These are phyloP conservation scores for Inga oerstediana DNA, from an alignment of 306 rosid species.

Conservation along the genomic window DNA sequence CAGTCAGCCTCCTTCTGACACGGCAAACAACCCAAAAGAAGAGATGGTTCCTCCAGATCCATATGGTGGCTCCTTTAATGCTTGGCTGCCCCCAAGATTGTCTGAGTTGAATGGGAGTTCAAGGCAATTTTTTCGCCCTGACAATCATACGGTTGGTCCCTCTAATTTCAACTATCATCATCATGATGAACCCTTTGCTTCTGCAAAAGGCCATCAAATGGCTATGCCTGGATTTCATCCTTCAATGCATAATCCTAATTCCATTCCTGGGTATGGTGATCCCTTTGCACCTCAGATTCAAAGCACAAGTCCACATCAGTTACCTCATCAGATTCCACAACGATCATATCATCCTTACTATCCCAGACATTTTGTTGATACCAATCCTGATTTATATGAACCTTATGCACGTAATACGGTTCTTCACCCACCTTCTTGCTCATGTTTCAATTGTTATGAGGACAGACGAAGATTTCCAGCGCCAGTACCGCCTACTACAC, in stretches of 20 bases:
- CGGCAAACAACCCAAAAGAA: conserved; percentile 60
- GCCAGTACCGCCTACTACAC: conserved; percentile 54
- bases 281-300: conserved; percentile 66
- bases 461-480: conserved; percentile 54
- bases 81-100: conserved; percentile 61
- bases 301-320: conserved; percentile 58
- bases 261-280: conserved; percentile 59
- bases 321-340: conserved; percentile 54
- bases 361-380: conserved; percentile 63
- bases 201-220: conserved; percentile 60
- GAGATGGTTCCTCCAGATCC: conserved; percentile 67
- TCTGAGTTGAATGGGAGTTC: conserved; percentile 59
- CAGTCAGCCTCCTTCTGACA: conserved; percentile 10
- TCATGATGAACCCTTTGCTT: conserved; percentile 60
- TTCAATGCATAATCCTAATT: conserved; percentile 61
- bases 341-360: conserved; percentile 67
- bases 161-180: conserved; percentile 55
- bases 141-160: conserved; percentile 59
- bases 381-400: conserved; percentile 57
- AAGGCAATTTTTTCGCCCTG: conserved; percentile 51
- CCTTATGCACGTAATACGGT: conserved; percentile 55
- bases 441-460: conserved; percentile 82
- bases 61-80: conserved; percentile 49
- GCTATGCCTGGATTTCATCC: conserved; percentile 57
- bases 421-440: conserved; percentile 80